Percentiles rank a stretch among this genome's conserved stretches.
Conservation (phyloP, 2,329 filamentous ascomycete genomes). For the Aspergillus piperis region DNA sequence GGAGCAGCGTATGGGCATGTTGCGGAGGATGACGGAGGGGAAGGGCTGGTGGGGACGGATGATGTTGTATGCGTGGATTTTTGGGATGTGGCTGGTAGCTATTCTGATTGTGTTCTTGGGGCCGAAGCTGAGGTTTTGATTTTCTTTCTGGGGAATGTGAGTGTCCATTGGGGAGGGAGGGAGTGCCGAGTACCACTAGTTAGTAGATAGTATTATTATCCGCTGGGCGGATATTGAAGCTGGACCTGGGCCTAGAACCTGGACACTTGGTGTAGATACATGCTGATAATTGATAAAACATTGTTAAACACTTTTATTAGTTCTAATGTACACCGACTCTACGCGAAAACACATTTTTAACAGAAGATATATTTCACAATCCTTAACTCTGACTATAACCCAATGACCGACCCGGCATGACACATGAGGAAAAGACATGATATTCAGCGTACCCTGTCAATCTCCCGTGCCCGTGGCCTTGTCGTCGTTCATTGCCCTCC, state of each 20-base stretch:
- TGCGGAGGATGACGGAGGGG: slow-evolving; percentile 81
- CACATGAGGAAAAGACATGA: slow-evolving; percentile 41
- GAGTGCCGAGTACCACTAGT: no score
- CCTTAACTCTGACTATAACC: slow-evolving; percentile 30
- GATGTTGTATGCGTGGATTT: slow-evolving; percentile 81
- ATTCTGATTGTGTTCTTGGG: slow-evolving; percentile 80
- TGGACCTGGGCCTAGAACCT: no score
- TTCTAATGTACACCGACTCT: slow-evolving; percentile 20
- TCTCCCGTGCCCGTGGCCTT: slow-evolving; percentile 29
- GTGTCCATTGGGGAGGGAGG: no score
- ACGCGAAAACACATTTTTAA: slow-evolving; percentile 3
- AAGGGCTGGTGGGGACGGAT: slow-evolving; percentile 83
- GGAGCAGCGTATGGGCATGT: slow-evolving; percentile 71
- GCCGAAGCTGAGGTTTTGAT: slow-evolving; percentile 81
- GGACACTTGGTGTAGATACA: no score
- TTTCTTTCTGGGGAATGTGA: not conserved
- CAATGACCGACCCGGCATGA: slow-evolving; percentile 39
- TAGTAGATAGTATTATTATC: no score
- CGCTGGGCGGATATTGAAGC: no score
- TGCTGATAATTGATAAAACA: no score
- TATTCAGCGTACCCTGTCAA: slow-evolving; percentile 33
- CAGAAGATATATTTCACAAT: slow-evolving; percentile 24
- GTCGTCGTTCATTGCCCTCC: slow-evolving; percentile 27
- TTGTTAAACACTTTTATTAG: no score
- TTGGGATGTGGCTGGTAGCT: slow-evolving; percentile 74